Conservation (phyloP, 495 filamentous ascomycete species). For the Darksidea phi region DNA sequence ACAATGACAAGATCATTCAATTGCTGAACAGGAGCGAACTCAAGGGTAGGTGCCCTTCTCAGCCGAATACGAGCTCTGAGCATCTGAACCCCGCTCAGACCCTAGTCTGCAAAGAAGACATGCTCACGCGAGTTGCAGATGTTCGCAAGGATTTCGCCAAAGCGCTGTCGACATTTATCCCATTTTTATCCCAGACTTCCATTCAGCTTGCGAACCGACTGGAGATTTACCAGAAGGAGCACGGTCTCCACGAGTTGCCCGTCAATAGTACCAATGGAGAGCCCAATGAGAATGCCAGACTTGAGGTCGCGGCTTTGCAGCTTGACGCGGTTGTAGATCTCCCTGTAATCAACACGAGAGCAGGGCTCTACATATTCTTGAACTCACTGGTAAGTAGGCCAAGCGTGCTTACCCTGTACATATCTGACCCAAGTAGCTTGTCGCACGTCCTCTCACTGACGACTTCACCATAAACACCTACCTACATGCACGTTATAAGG, state of each 20-base stretch:
- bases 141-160: conserved; percentile 50
- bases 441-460: conserved; percentile 78
- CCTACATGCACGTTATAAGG: conserved; percentile 77
- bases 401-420: neutral
- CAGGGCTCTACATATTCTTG: conserved; percentile 88
- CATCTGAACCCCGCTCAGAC: neutral
- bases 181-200: conserved; percentile 52
- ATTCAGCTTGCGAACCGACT: conserved; percentile 52
- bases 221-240: conserved; percentile 51
- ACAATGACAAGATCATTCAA: conserved; percentile 50
- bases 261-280: conserved; percentile 49
- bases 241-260: conserved; percentile 49
- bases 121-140: conserved; percentile 36
- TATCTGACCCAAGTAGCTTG: conserved; percentile 55
- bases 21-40: conserved; percentile 47
- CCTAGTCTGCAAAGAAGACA: neutral
- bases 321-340: conserved; percentile 58
- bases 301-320: conserved; percentile 34
- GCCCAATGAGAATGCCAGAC: conserved; percentile 29
- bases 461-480: conserved; percentile 75
- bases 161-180: conserved; percentile 53
- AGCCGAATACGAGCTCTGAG: neutral
- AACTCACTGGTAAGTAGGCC: conserved; percentile 66
- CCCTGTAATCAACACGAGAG: conserved; percentile 73
- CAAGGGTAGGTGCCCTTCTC: conserved; percentile 44